phyloP scores from a whole-genome alignment of 1,284 basidiomycete genomes.

The Schizopora paradoxa region DNA sequence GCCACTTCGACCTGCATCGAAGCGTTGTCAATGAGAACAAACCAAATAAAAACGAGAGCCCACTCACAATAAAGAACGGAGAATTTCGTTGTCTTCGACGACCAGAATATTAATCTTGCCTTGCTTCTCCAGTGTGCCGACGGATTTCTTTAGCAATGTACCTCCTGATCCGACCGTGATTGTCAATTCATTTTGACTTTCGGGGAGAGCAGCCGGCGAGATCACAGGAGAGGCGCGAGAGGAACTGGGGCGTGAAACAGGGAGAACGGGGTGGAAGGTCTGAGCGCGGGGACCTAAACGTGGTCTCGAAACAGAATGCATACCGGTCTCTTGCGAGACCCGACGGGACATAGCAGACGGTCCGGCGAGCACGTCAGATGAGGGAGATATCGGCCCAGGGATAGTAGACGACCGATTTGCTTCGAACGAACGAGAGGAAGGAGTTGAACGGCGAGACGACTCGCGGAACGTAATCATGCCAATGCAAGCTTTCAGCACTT shows the following conservation, averaged over 20 bases:
- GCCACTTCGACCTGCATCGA: slow-evolving; percentile 65
- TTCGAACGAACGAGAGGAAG: background rate
- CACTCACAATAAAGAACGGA: slow-evolving; percentile 62
- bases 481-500: slow-evolving; percentile 66
- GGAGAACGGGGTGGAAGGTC: slow-evolving; percentile 13
- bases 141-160: slow-evolving; percentile 54
- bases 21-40: slow-evolving; percentile 12
- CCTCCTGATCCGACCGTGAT: slow-evolving; percentile 55
- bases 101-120: slow-evolving; percentile 60
- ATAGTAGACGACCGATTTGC: slow-evolving; percentile 3
- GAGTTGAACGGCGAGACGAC: slow-evolving; percentile 13
- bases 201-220: too few relatives aligned
- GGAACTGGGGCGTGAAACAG: background rate
- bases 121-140: slow-evolving; percentile 40
- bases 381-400: slow-evolving; percentile 1
- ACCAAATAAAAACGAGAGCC: slow-evolving; percentile 21
- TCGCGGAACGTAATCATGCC: slow-evolving; percentile 54
- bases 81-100: slow-evolving; percentile 79
- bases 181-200: slow-evolving; percentile 31
- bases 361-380: slow-evolving; percentile 1
- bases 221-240: background rate
- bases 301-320: slow-evolving; percentile 13
- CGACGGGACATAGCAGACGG: slow-evolving; percentile 2
- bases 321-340: slow-evolving; percentile 8
- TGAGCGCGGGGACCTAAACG: slow-evolving; percentile 12